A percentile compares a stretch with the other conserved stretches of the same genome.
Conservation (phyloP, 2,329 filamentous ascomycete genomes). For the Ophiocordyceps camponoti-saundersi region DNA sequence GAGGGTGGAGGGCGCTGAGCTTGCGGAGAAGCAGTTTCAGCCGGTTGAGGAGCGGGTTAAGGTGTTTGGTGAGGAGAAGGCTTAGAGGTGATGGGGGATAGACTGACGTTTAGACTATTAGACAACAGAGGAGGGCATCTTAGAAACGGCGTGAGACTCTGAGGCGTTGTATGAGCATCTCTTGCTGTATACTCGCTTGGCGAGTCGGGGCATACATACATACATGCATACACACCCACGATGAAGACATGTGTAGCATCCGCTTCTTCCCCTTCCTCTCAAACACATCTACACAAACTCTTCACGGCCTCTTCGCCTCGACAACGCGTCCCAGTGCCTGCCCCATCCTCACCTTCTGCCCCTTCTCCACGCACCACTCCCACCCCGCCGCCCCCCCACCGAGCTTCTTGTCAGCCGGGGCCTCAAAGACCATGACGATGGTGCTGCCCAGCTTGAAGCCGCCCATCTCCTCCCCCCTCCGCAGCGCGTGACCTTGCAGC, state of each 20-base stretch:
- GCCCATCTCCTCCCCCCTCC: constrained; percentile 90
- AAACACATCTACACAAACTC: too few species aligned
- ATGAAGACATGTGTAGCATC: too few species aligned
- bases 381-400: constrained; percentile 48
- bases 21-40: constrained; percentile 46
- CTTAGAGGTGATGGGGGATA: neutral
- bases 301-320: constrained; percentile 17
- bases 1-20: constrained; percentile 24
- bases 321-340: constrained; percentile 66
- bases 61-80: constrained; percentile 29
- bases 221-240: too few species aligned
- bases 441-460: constrained; percentile 93
- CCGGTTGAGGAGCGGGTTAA: constrained; percentile 51
- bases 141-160: too few species aligned
- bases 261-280: too few species aligned
- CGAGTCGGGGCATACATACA: too few species aligned
- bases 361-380: constrained; percentile 74
- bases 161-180: too few species aligned
- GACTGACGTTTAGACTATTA: neutral
- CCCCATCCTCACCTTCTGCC: constrained; percentile 77
- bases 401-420: constrained; percentile 38
- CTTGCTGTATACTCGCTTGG: too few species aligned
- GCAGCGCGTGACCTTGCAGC: constrained; percentile 67
- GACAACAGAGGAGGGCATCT: too few species aligned
- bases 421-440: constrained; percentile 91